Base-by-base conservation (phyloP, 208 protist genomes). In the Leishmania tropica region DNA sequence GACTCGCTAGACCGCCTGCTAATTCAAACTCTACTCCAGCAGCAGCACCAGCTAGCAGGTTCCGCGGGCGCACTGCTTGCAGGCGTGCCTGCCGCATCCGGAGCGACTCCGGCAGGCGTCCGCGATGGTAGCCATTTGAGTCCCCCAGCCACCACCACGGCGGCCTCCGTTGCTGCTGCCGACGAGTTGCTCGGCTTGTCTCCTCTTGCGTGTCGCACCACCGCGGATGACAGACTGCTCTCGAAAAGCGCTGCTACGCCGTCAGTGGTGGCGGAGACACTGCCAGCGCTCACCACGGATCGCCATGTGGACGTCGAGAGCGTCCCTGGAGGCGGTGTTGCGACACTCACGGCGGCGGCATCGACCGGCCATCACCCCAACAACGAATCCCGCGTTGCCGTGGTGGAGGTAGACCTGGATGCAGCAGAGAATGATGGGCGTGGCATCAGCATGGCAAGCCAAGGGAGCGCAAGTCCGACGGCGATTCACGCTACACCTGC, bases 361-460 rank as follows among this genome's bases (percentile, higher is more conserved):
- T 35, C 35, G 17, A 35, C 48, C 28, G 51, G 51, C 7, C 31
- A 40, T 60, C 13, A 17, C 40, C 31, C 17, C 31, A 24, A 42
- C 31, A 31, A 28, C 35, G n/a, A 40, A 13, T 28, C 19, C 15
- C 28, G 51, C 31, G 72, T 78, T 21, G 8, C n/a, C 11, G 56
- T 78, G 37, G 83, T 85, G 47, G 83, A 82, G 74, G 83, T 85
- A 4, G 78, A 82, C 62, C 65, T 85, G 53, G 81, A 81, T 48
- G 81, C 68, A 10, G 47, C 15, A 54, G 62, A 64, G 21, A 67
- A 74, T 65, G 48, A 15, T 8, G 81, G 17, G 1, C 19, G n/a
- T 47, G 73, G 73, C 53, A 42, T n/a, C 51, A 47, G 35, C 40
- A 47, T 24, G 35, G 35, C 4, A 45, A n/a, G 51, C 51, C 73